Base-by-base conservation (phyloP, 768 basidiomycete genomes). In the Termitomyces sp. region DNA sequence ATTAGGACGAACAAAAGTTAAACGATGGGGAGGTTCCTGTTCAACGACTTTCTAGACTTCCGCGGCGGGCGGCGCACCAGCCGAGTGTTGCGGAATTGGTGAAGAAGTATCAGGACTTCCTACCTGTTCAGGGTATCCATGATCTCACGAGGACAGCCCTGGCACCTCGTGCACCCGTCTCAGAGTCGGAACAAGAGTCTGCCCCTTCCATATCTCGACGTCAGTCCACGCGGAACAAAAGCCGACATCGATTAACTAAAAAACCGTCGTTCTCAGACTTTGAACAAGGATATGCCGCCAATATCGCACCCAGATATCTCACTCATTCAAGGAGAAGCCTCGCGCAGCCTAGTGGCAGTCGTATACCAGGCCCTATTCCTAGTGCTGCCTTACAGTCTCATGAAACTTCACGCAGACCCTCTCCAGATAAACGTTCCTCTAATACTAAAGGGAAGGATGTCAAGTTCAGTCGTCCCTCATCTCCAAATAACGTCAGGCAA, bases 271-370 rank as follows among this genome's bases (percentile, higher is more conserved):
- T 79, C 11, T 95, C 94, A 6, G 95, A 96, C 68, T 93, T 93
- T 55, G 95, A 96, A 73, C 85, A 89, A 57, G 86, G 94, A 49
- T 96, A 95, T 72, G 93, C 94, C 4, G 91, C 88, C n/a, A 95
- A 95, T 67, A 86, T 94, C 58, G 93, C 92, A 1, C 88, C 93
- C 2, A 80, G 83, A 63, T 87, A 91, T 63, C 75, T 88, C 24
- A 83, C 83, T 11, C 81, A 80, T 62, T 68, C 76, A 34, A 78
- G 84, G 47, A 79, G 84, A 55, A 68, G 80, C 5, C 57, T 76
- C 8, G 71, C 75, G 41, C 70, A 69, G 15, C 67, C 72, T 7
- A 68, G 64, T 47, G 65, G 66, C 22, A 79, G 75, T 64, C 82
- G 86, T 39, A 82, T 87, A 45, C 78, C 83, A 9, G 87, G 75